Conservation (phyloP, 2,329 filamentous ascomycete species). For the Teratosphaeria gauchensis region DNA sequence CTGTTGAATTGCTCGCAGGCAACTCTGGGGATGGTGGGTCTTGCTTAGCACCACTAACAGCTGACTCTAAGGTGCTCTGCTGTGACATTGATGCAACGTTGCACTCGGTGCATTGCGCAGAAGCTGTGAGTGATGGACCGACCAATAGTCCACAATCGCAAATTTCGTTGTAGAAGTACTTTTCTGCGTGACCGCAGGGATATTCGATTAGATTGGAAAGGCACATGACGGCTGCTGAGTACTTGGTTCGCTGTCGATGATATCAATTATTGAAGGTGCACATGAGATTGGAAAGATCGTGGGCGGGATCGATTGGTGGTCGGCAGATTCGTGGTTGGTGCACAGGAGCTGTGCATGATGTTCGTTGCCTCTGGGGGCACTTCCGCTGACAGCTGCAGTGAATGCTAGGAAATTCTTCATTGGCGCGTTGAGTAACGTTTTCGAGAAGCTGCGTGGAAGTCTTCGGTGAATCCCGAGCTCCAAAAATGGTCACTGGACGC, state of each 20-base stretch:
- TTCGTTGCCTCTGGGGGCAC: background rate
- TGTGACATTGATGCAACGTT: background rate
- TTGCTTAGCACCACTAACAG: background rate
- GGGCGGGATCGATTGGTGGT: background rate
- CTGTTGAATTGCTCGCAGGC: background rate
- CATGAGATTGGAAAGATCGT: background rate
- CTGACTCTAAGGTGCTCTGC: background rate
- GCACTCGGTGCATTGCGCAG: background rate
- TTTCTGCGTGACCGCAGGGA: conserved; percentile 9
- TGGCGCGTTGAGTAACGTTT: background rate
- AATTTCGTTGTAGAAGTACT: conserved; percentile 7
- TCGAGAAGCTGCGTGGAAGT: background rate
- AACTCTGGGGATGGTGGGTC: background rate
- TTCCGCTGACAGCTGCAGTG: background rate
- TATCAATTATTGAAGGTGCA: background rate
- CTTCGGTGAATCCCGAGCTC: background rate
- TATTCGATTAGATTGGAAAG: conserved; percentile 7
- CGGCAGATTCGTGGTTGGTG: background rate
- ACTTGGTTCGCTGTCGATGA: background rate
- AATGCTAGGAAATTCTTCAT: background rate
- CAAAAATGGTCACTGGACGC: background rate
- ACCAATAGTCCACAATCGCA: background rate
- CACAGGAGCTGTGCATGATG: background rate
- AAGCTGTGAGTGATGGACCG: background rate
- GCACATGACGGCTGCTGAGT: conserved; percentile 9